Evolutionary conservation across 371 early-diverging fungal genomes (phyloP), one percentile per base, ranked within the genome.

Genomic region (Neoconidiobolus thromboides): DNA sequence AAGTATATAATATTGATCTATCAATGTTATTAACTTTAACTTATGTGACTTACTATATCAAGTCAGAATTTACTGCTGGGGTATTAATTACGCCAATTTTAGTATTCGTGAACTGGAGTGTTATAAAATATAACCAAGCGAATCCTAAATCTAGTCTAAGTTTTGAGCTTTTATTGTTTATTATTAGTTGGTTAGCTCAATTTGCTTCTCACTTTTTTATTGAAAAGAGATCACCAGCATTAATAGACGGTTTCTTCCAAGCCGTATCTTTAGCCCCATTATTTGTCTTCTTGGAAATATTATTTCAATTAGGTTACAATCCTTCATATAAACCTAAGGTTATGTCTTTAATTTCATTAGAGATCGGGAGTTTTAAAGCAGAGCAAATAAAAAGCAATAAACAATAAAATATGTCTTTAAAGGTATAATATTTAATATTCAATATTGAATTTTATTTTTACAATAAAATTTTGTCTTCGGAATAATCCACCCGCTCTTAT

Each of bases 261-360:
- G 93, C 96, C 1, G 57, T 93, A 38, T 83, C 92, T 38, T 83
- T 92, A 58, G 96, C 96, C 7, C 93, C 92, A 15, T 87, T 93
- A 68, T 96, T 96, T 72, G 93, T 95, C 2, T 91, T 81, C 61
- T 74, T 88, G 42, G 95, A 96, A 72, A 63, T 83, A n/a, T 67
- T 96, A 53, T 95, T 96, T 68, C 68, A 63, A 47, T 60, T 88
- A 2, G 93, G 94, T 6, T 93, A 26, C 26, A 26, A 26, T 26
- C 26, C 26, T 26, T 26, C 26, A 26, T 26, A 26, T 26, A 26
- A 26, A 26, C 26, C 26, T 26, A 26, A 26, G 26, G 26, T 26
- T 26, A 26, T 26, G 26, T 26, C 26, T 26, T 26, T 26, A 26
- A 26, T 26, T 26, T 26, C 26, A 26, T 26, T 26, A 26, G 26